Conservation (phyloP, 352 stramenopile species). For the Globisporangium mamillatum region DNA sequence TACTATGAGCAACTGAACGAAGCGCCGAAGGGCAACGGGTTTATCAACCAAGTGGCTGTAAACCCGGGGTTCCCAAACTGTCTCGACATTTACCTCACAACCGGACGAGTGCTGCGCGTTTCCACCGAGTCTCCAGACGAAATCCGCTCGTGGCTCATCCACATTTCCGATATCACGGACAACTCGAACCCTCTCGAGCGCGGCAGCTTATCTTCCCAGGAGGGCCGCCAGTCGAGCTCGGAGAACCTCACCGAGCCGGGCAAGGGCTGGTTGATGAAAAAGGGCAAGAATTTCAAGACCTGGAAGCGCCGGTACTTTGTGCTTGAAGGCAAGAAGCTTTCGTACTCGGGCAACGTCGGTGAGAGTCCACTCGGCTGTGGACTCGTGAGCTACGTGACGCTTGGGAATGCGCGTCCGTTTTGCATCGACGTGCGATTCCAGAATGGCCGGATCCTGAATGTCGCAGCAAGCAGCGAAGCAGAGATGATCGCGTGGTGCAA, state of each 20-base stretch:
- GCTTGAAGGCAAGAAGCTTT: conserved; percentile 53
- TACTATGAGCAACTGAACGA: conserved; percentile 67
- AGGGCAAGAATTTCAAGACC: conserved; percentile 60
- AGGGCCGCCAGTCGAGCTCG: neutral
- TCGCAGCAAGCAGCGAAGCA: conserved; percentile 46
- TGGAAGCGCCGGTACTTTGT: conserved; percentile 69
- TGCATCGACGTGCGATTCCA: conserved; percentile 62
- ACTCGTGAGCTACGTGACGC: conserved; percentile 44
- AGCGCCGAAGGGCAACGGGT: conserved; percentile 45
- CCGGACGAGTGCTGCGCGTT: conserved; percentile 58
- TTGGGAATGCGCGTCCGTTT: conserved; percentile 66
- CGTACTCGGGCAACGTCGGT: conserved; percentile 43
- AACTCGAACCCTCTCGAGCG: conserved; percentile 22
- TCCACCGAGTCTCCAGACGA: conserved; percentile 61
- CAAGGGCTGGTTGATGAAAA: conserved; percentile 54
- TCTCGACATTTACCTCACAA: conserved; percentile 60
- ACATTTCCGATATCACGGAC: conserved; percentile 31
- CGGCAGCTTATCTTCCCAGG: conserved; percentile 14
- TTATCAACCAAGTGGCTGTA: conserved; percentile 43
- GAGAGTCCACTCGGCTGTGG: conserved; percentile 43
- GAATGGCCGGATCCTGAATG: conserved; percentile 60
- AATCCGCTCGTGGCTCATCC: conserved; percentile 56
- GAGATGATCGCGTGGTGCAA: conserved; percentile 67
- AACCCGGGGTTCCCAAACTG: conserved; percentile 59
- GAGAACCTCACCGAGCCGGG: conserved; percentile 21